Evolutionary conservation across 2,329 filamentous ascomycete species (phyloP).

Genomic region (Claviceps humidiphila): DNA sequence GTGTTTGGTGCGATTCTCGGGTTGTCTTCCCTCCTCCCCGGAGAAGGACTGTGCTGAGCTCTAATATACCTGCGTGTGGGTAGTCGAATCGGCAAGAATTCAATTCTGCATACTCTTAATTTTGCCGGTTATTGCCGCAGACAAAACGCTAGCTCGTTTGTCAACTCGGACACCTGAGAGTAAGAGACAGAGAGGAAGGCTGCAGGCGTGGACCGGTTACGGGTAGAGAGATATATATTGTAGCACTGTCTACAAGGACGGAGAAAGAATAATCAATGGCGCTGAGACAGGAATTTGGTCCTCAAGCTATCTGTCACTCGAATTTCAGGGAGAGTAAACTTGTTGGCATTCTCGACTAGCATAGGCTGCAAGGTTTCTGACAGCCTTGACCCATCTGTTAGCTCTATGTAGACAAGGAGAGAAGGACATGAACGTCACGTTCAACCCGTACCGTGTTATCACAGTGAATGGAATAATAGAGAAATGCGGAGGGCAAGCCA

Average conservation of each 20-base stretch:
- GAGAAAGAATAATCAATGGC: neutral
- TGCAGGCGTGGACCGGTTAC: neutral
- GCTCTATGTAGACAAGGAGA: conserved; percentile 10
- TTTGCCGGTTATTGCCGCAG: neutral
- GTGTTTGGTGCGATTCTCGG: neutral
- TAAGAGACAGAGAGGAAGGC: too few species aligned
- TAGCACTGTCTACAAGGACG: neutral
- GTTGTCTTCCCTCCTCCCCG: too few species aligned
- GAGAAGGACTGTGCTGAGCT: neutral
- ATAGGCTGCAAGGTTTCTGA: conserved; percentile 8
- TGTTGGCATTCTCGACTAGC: neutral
- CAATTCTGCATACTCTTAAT: neutral
- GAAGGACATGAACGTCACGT: conserved; percentile 13
- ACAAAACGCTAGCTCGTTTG: neutral
- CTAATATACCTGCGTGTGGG: neutral
- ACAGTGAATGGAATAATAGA: neutral
- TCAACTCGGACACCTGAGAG: neutral
- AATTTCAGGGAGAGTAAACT: neutral
- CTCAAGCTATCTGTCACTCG: neutral
- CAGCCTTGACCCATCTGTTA: conserved; percentile 10
- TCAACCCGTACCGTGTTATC: conserved; percentile 5
- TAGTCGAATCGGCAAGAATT: neutral
- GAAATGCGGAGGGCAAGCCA: neutral
- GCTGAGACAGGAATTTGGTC: neutral
- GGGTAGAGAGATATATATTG: neutral